Evolutionary conservation across 495 filamentous ascomycete species (phyloP).

Genomic region (Letharia lupina): DNA sequence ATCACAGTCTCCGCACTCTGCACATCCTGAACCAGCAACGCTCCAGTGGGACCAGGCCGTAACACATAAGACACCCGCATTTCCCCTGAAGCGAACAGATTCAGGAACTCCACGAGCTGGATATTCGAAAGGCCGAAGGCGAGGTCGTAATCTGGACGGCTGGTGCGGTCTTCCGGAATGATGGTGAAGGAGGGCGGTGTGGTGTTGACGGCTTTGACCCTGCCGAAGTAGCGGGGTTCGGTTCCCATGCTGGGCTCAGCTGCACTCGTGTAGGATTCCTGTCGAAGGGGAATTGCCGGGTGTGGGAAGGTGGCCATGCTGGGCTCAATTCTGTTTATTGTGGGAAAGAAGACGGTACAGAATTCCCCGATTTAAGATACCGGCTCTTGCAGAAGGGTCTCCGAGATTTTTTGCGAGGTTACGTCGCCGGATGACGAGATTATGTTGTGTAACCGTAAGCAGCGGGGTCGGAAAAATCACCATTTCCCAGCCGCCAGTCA

Average conservation of each 20-base stretch:
- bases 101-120: background rate
- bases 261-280: too few relatives aligned
- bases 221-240: background rate
- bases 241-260: background rate
- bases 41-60: background rate
- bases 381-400: too few relatives aligned
- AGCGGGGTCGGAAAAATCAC: background rate
- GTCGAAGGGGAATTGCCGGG: background rate
- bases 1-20: background rate
- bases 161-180: background rate
- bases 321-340: too few relatives aligned
- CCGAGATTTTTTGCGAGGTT: too few relatives aligned
- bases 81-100: background rate
- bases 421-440: background rate
- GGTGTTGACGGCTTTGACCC: background rate
- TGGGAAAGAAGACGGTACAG: too few relatives aligned
- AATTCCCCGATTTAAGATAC: too few relatives aligned
- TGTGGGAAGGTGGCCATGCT: background rate
- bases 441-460: background rate
- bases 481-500: background rate
- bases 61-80: background rate
- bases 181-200: background rate
- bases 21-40: background rate
- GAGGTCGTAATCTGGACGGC: background rate
- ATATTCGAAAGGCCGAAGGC: background rate